Conservation (phyloP, 2,329 filamentous ascomycete genomes). For the Aspergillus versicolor region DNA sequence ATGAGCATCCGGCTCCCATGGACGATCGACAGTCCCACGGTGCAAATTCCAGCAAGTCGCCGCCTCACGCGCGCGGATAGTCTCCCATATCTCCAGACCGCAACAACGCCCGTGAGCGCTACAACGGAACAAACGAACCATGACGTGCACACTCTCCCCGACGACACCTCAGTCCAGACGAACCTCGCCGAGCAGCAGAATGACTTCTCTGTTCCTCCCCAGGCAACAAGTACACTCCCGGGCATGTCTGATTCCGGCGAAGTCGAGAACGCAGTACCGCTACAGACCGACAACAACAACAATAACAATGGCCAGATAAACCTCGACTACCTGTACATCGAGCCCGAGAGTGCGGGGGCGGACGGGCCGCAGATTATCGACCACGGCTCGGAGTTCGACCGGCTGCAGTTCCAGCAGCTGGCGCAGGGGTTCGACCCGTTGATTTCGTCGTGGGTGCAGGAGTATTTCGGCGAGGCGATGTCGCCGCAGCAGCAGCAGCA, state of each 20-base stretch:
- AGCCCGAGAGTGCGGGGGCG: neutral
- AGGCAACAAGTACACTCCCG: neutral
- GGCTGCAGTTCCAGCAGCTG: neutral
- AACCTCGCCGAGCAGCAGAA: neutral
- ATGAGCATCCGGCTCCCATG: constrained; percentile 21
- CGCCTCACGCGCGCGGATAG: neutral
- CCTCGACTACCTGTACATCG: constrained; percentile 15
- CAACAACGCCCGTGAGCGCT: neutral
- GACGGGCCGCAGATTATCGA: neutral
- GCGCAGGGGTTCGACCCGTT: constrained; percentile 11
- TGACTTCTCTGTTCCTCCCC: neutral
- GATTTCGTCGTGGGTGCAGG: constrained; percentile 13
- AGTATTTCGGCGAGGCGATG: constrained; percentile 7
- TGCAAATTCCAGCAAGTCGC: neutral
- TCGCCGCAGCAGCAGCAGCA: neutral
- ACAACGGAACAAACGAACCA: neutral
- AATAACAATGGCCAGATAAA: neutral
- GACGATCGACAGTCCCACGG: constrained; percentile 9
- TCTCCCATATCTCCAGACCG: neutral
- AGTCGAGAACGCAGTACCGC: no score
- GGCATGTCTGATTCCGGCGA: neutral
- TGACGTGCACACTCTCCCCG: neutral
- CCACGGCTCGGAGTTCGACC: neutral
- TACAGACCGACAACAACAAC: neutral
- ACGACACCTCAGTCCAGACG: neutral